phyloP scores from a whole-genome alignment of 169 alveolate genomes.

The Plasmodium coatneyi region DNA sequence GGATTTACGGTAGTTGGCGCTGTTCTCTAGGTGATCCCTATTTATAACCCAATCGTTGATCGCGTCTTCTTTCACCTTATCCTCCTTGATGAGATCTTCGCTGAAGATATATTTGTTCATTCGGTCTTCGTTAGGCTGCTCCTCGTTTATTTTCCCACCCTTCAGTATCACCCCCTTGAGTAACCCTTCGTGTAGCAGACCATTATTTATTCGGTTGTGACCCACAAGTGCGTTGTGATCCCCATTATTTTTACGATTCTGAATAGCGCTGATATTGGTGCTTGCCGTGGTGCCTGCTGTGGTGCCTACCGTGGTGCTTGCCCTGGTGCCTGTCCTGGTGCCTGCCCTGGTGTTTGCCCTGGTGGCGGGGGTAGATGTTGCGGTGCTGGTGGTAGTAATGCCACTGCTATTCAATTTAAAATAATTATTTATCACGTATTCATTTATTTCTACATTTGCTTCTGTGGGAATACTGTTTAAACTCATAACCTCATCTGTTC shows the following conservation, averaged over 20 bases:
- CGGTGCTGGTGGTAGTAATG: slow-evolving; percentile 26
- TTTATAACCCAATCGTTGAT: not conserved
- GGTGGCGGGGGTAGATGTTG: slow-evolving; percentile 23
- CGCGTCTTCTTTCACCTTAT: not conserved
- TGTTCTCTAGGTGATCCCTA: not conserved
- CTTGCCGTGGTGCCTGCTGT: slow-evolving; percentile 15
- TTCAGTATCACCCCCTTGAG: not conserved
- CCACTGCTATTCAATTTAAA: slow-evolving; percentile 26
- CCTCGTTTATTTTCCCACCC: not conserved
- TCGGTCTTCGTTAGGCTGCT: not conserved
- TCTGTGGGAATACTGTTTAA: not conserved
- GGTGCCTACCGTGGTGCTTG: too few species aligned
- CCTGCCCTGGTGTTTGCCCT: slow-evolving; percentile 2
- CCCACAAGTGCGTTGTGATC: not conserved
- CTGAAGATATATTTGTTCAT: not conserved
- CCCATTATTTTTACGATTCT: not conserved
- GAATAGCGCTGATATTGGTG: not conserved
- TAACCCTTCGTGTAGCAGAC: not conserved
- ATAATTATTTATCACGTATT: slow-evolving; percentile 37
- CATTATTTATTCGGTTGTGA: not conserved
- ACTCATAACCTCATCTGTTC: not conserved
- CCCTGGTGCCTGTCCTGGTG: too few species aligned
- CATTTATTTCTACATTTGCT: slow-evolving; percentile 20
- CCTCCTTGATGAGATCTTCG: not conserved
- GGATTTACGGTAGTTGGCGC: not conserved